These are phyloP conservation scores for Pyrenochaeta sp. DNA, from an alignment of 2,329 filamentous ascomycete species.

Conservation along the genomic window DNA sequence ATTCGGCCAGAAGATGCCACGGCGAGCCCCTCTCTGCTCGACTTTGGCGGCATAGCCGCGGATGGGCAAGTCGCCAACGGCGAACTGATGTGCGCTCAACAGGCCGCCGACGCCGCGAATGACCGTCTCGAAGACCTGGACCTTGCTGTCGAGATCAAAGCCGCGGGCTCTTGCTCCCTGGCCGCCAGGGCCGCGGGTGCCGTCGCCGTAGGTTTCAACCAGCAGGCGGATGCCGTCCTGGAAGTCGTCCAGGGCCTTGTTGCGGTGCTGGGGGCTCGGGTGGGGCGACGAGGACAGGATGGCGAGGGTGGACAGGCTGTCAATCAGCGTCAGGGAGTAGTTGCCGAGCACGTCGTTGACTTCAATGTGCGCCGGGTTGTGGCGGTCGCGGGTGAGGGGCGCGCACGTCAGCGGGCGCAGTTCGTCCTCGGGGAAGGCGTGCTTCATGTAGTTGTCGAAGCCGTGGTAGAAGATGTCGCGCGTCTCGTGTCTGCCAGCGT, in stretches of 20 bases:
- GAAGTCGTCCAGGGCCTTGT: conserved; percentile 66
- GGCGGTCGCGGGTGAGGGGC: conserved; percentile 82
- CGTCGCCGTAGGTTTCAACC: conserved; percentile 87
- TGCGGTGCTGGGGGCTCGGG: conserved; percentile 62
- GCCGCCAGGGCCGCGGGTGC: conserved; percentile 72
- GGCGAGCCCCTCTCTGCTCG: conserved; percentile 43
- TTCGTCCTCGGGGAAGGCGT: conserved; percentile 97
- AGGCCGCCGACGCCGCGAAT: conserved; percentile 92
- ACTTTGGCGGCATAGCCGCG: conserved; percentile 71
- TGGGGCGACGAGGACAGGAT: conserved; percentile 82
- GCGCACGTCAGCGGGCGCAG: conserved; percentile 85
- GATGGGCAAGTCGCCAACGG: conserved; percentile 88
- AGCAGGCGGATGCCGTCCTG: conserved; percentile 80
- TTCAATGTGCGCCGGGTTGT: conserved; percentile 81
- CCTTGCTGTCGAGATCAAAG: conserved; percentile 96
- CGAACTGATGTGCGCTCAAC: conserved; percentile 92
- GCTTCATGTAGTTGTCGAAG: conserved; percentile 90
- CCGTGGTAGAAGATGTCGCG: conserved; percentile 93
- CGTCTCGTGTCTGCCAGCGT: conserved; percentile 57
- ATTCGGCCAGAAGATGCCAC: conserved; percentile 73
- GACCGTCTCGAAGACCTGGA: conserved; percentile 98
- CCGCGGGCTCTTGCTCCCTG: conserved; percentile 77
- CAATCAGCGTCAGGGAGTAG: conserved; percentile 94
- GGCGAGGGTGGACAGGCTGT: conserved; percentile 92
- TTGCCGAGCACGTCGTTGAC: conserved; percentile 97